phyloP scores from a whole-genome alignment of 2,329 filamentous ascomycete species.

The Cytospora paraplurivora region DNA sequence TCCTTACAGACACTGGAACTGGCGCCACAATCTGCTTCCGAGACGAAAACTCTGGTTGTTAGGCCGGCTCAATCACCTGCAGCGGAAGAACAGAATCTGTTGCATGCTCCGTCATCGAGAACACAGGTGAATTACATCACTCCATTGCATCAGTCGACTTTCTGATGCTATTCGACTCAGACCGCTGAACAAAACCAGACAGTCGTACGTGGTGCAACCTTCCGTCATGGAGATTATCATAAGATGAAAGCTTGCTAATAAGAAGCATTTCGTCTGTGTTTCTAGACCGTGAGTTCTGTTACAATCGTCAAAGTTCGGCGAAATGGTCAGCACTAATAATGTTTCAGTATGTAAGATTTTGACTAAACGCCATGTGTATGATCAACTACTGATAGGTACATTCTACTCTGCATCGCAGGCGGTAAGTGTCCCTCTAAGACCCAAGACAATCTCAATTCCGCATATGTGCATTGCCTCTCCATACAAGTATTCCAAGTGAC shows the following conservation, averaged over 20 bases:
- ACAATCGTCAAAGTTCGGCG: not conserved
- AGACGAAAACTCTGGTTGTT: not conserved
- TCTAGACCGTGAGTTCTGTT: not conserved
- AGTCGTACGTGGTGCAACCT: not conserved
- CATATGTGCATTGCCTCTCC: too few species aligned
- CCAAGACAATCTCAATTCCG: too few species aligned
- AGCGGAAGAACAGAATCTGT: not conserved
- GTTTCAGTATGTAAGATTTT: not conserved
- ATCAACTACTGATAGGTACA: not conserved
- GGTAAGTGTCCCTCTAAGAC: not conserved
- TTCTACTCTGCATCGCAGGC: not conserved
- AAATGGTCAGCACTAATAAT: not conserved
- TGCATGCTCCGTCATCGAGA: not conserved
- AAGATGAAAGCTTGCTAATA: not conserved
- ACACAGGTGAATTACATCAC: not conserved
- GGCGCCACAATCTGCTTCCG: not conserved
- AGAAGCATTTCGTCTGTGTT: not conserved
- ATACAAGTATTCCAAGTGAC: not conserved
- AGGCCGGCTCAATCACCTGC: not conserved
- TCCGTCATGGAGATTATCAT: not conserved
- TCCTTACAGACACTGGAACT: not conserved
- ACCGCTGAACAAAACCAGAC: not conserved
- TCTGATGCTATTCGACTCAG: not conserved
- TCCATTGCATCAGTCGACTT: not conserved
- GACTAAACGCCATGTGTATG: not conserved